Evolutionary conservation across 495 filamentous ascomycete species (phyloP), one percentile per base, ranked within the genome.

Genomic region (Trichoderma asperelloides): DNA sequence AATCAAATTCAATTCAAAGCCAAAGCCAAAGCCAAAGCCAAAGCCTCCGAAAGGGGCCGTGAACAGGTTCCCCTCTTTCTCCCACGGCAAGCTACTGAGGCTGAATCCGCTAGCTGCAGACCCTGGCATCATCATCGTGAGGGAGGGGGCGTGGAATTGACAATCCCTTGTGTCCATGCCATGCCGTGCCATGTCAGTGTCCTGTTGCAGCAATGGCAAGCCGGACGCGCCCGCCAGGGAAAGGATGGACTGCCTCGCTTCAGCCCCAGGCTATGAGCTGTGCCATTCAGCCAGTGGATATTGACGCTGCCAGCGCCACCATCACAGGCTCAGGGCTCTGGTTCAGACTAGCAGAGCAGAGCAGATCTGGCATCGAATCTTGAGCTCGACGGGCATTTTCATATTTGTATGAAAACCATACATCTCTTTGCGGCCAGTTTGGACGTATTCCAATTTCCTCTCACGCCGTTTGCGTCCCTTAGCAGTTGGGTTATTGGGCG

Each of bases 181-280:
- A 37, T 37, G 33, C 33, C 33, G 33, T 37, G 33, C 33, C 33
- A 37, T 37, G 33, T 37, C 33, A 37, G 33, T 37, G 41, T 12
- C 13, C 41, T 45, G 41, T 12, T 16, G 13, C 11, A 45, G 41
- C 13, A 18, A 23, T 51, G 21, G 18, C 21, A 21, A n/a, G 47
- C 3, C 45, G 2, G 45, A 7, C 16, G 45, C 45, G 6, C 4
- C n/a, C 15, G n/a, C 21, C 21, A 15, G 5, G n/a, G 23, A 25
- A 60, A 23, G 7, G 55, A 27, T 21, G 49, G n/a, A 60, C 25
- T 60, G 23, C 55, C 51, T 28, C 27, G 55, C 27, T 30, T 60
- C 55, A 60, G 55, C 55, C 55, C 55, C 55, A n/a, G 55, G 55
- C 55, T 60, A 25, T 60, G 49, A 55, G n/a, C 18, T n/a, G 27